Evolutionary conservation across 371 early-diverging fungal species (phyloP).

Genomic region (Amoeboaphelidium protococcarum): DNA sequence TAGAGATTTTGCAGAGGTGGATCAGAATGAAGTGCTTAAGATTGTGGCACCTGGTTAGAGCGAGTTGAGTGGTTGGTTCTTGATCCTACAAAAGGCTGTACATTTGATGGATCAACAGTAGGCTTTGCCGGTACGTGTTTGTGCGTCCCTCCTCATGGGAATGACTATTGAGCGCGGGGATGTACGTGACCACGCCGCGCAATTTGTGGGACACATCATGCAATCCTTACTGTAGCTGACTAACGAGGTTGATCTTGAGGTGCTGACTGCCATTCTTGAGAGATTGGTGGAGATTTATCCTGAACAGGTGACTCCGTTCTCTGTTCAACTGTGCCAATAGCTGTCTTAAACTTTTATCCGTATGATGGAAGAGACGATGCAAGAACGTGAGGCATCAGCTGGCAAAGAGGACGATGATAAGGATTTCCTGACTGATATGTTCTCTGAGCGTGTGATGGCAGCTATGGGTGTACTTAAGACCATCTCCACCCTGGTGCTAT

Average conservation of each 20-base stretch:
- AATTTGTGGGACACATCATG: background rate
- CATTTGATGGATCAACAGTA: background rate
- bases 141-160: background rate
- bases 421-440: slow-evolving; percentile 29
- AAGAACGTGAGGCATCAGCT: slow-evolving; percentile 7
- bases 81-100: background rate
- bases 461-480: slow-evolving; percentile 74
- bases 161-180: background rate
- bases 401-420: slow-evolving; percentile 17
- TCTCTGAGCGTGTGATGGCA: slow-evolving; percentile 24
- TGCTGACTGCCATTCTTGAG: slow-evolving; percentile 56
- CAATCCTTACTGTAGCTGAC: slow-evolving; percentile 33
- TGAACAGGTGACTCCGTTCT: slow-evolving; percentile 59
- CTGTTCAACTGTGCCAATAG: slow-evolving; percentile 53
- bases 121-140: background rate
- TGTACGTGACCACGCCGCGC: background rate
- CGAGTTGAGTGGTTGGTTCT: background rate
- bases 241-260: slow-evolving; percentile 68
- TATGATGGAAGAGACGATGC: slow-evolving; percentile 30
- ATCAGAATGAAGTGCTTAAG: background rate
- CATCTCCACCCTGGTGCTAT: slow-evolving; percentile 40
- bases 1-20: background rate
- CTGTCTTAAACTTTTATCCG: slow-evolving; percentile 54
- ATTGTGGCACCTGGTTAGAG: background rate
- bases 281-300: slow-evolving; percentile 64